Evolutionary conservation across 1,284 basidiomycete species (phyloP), one percentile per base, ranked within the genome.

Genomic region (Tilletia horrida): DNA sequence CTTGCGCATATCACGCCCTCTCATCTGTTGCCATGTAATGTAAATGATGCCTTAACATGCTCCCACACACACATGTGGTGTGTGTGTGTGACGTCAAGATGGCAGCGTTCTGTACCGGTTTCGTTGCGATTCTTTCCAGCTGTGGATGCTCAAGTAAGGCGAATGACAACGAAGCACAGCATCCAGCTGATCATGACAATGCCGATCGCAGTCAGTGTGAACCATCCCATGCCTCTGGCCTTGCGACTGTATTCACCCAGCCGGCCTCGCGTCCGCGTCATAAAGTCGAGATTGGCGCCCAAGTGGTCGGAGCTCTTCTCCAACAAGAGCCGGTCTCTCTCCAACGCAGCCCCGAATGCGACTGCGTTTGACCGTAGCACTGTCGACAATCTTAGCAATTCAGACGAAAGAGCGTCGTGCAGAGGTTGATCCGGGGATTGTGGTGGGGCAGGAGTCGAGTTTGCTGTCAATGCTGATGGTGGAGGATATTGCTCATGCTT

Each of bases 361-460:
- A 77, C 67, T 25, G 76, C 73, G 69, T 81, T 81, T 43, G 69
- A 66, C 68, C 74, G 74, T 50, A 81, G 74, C 14, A 76, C 66
- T 1, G 73, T 70, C 8, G 80, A 79, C 78, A 81, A 79, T 50
- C 80, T 76, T 21, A 81, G 69, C 13, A 81, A 72, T 70, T 81
- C 80, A 23, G 68, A 69, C 6, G 79, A 78, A 48, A 81, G 76
- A 0, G 77, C 75, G 29, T 80, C 79, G 63, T 79, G 79, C 21
- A 74, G 67, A 0, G 72, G 57, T 4, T 75, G 72, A 27, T 79
- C 77, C 18, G 73, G 73, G 7, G 61, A 35, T 8, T 43, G 61
- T 42, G 55, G 13, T 16, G 55, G 55, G 27, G 55, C 55, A 8
- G 55, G 55, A 18, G 55, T 59, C 16, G 55, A 18, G 45, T 23